Evolutionary conservation across 2,329 filamentous ascomycete species (phyloP).

Genomic region (Microsporum ferrugineum): DNA sequence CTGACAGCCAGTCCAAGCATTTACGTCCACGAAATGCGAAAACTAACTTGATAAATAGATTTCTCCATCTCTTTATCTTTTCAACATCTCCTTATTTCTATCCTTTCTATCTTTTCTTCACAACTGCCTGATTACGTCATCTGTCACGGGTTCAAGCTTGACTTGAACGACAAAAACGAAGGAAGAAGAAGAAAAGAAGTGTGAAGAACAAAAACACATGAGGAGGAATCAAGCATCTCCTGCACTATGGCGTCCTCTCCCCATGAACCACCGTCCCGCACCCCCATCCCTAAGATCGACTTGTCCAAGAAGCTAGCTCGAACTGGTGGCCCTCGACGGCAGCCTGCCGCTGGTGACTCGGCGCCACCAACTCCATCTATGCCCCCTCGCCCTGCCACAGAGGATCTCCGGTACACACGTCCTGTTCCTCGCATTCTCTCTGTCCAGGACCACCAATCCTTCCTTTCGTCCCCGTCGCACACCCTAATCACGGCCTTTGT

Average conservation of each 20-base stretch:
- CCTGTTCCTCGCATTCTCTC: slow-evolving; percentile 76
- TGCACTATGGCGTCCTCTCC: slow-evolving; percentile 14
- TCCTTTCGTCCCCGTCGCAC: slow-evolving; percentile 65
- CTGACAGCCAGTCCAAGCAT: too few relatives aligned
- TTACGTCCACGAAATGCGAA: too few relatives aligned
- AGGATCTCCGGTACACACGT: slow-evolving; percentile 48
- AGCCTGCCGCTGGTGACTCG: slow-evolving; percentile 36
- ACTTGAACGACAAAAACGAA: not conserved
- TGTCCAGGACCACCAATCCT: slow-evolving; percentile 65
- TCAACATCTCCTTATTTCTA: not conserved
- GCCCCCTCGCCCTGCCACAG: slow-evolving; percentile 53
- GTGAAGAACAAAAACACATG: not conserved
- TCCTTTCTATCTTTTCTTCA: not conserved
- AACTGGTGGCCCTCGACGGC: slow-evolving; percentile 25
- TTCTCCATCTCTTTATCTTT: too few relatives aligned
- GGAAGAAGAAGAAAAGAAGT: not conserved
- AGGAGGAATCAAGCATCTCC: not conserved
- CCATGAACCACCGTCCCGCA: slow-evolving; percentile 10
- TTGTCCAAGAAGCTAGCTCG: slow-evolving; percentile 31
- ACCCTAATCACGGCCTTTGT: slow-evolving; percentile 70
- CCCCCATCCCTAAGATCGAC: slow-evolving; percentile 20
- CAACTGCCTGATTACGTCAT: not conserved
- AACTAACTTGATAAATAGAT: too few relatives aligned
- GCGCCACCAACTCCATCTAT: slow-evolving; percentile 65
- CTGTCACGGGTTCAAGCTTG: not conserved